Conservation (phyloP, 2,329 filamentous ascomycete species). For the Colletotrichum tropicicola region DNA sequence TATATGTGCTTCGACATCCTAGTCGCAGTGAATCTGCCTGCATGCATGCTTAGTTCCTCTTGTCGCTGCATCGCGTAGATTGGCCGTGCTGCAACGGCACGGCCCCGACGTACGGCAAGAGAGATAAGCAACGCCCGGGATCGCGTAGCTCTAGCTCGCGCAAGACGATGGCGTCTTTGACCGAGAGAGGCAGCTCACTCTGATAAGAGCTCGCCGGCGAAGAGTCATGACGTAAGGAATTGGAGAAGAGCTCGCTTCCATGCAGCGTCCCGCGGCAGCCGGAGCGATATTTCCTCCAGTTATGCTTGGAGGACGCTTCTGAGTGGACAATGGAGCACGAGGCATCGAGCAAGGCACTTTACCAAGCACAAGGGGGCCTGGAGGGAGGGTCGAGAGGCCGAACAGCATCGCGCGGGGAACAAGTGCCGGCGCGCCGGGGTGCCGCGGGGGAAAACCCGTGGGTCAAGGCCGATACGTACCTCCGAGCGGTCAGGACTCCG, state of each 20-base stretch:
- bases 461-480: no score
- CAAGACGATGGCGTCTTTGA: neutral
- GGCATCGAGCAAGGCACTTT: neutral
- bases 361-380: no score
- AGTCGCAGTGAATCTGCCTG: neutral
- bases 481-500: neutral
- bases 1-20: neutral
- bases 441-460: neutral
- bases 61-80: constrained; percentile 7
- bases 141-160: neutral
- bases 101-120: neutral
- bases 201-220: neutral
- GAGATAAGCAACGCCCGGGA: constrained; percentile 8
- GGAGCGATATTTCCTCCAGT: neutral
- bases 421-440: neutral
- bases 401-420: neutral
- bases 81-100: neutral
- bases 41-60: neutral
- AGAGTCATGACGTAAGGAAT: constrained; percentile 24
- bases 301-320: neutral
- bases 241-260: neutral
- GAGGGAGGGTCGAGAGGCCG: neutral
- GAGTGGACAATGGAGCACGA: no score
- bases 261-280: neutral
- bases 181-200: constrained; percentile 23